These are phyloP conservation scores for Purshia tridentata DNA, from an alignment of 306 rosid species.

Conservation along the genomic window DNA sequence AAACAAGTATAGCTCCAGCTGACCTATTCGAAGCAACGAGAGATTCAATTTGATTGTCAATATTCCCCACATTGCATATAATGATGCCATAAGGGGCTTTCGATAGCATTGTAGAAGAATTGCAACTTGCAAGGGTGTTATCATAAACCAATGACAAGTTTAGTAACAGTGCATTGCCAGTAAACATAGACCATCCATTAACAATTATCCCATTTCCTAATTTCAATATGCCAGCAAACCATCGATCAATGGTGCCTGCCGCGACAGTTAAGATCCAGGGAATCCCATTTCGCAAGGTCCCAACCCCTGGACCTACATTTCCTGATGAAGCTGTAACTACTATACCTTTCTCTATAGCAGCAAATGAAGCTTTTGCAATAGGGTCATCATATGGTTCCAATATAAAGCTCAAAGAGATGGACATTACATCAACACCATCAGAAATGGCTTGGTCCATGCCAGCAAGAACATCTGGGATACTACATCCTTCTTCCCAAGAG, in stretches of 20 bases:
- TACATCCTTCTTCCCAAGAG: neutral
- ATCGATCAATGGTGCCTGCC: neutral
- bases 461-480: neutral
- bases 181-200: neutral
- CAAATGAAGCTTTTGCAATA: neutral
- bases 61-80: neutral
- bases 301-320: neutral
- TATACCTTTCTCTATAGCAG: neutral
- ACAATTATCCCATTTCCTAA: neutral
- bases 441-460: neutral
- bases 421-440: conserved; percentile 11
- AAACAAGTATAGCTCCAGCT: neutral
- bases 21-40: neutral
- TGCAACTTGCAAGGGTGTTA: neutral
- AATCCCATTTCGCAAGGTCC: neutral
- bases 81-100: neutral
- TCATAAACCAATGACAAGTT: neutral
- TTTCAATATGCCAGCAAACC: neutral
- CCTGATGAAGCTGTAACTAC: neutral
- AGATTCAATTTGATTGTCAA: neutral
- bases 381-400: too few species aligned
- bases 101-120: neutral
- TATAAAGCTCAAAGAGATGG: neutral
- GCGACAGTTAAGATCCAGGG: neutral
- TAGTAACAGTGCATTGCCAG: neutral